Conservation (phyloP, 352 stramenopile species). For the Globisporangium takayamanum region DNA sequence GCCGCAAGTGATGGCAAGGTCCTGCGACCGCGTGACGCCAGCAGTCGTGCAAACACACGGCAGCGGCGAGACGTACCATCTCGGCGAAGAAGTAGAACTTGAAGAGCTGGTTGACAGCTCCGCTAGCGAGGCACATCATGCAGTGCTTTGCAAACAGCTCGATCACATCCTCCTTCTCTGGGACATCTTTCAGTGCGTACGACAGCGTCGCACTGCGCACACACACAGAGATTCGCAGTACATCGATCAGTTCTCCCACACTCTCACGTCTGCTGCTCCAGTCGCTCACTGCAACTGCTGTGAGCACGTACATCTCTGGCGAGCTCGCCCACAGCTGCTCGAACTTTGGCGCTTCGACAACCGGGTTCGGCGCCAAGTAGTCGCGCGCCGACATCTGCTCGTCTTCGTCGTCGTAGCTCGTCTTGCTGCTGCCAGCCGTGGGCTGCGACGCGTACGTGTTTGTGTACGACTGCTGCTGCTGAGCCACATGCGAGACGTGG, state of each 20-base stretch:
- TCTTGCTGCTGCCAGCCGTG: slow-evolving; percentile 3
- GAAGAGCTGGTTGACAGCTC: slow-evolving; percentile 55
- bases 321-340: slow-evolving; percentile 73
- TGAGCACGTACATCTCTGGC: slow-evolving; percentile 58
- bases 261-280: neutral
- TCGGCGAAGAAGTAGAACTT: slow-evolving; percentile 88
- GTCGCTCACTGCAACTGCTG: neutral
- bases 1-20: neutral
- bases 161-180: slow-evolving; percentile 75
- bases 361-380: slow-evolving; percentile 52
- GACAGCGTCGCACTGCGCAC: slow-evolving; percentile 42
- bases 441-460: slow-evolving; percentile 12
- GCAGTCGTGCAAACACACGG: neutral
- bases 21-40: no score
- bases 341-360: slow-evolving; percentile 69
- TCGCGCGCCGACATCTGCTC: slow-evolving; percentile 58
- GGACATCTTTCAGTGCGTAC: slow-evolving; percentile 39
- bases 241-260: neutral
- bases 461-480: slow-evolving; percentile 16
- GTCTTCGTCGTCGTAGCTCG: slow-evolving; percentile 29
- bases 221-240: neutral
- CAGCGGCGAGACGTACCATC: slow-evolving; percentile 40
- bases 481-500: slow-evolving; percentile 8
- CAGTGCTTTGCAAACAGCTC: slow-evolving; percentile 58
- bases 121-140: slow-evolving; percentile 75